A percentile compares a stretch with the other conserved stretches of the same genome.
These are phyloP conservation scores for Metarhizium brunneum DNA, from an alignment of 2,329 filamentous ascomycete species.

Conservation along the genomic window DNA sequence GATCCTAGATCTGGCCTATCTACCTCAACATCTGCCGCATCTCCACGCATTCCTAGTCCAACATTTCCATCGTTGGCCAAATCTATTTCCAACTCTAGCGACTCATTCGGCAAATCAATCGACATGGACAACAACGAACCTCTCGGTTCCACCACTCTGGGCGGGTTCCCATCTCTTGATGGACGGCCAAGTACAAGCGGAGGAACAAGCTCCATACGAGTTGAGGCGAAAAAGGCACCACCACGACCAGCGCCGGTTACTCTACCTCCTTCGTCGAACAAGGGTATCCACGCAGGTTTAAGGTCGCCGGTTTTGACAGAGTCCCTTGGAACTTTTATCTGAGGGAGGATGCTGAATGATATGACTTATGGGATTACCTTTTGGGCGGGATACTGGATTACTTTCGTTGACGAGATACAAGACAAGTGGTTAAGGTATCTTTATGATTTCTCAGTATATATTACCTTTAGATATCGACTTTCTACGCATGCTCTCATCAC, in stretches of 20 bases:
- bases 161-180: slow-evolving; percentile 5
- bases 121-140: slow-evolving; percentile 15
- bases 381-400: neutral
- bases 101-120: slow-evolving; percentile 21
- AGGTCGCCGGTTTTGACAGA: neutral
- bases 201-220: slow-evolving; percentile 10
- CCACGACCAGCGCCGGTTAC: slow-evolving; percentile 21
- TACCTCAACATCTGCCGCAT: slow-evolving; percentile 17
- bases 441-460: neutral
- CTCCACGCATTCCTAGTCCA: slow-evolving; percentile 26
- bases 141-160: neutral
- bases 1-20: slow-evolving; percentile 10
- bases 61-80: slow-evolving; percentile 25
- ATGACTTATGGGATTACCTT: neutral
- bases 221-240: slow-evolving; percentile 23
- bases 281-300: neutral
- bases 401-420: neutral
- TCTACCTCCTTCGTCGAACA: slow-evolving; percentile 14
- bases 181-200: neutral
- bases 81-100: slow-evolving; percentile 22
- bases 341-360: neutral
- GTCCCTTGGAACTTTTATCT: neutral
- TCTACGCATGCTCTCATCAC: neutral
- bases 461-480: neutral
- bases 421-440: neutral